Conservation (phyloP, 768 basidiomycete species). For the Rhizopogon rudus region DNA sequence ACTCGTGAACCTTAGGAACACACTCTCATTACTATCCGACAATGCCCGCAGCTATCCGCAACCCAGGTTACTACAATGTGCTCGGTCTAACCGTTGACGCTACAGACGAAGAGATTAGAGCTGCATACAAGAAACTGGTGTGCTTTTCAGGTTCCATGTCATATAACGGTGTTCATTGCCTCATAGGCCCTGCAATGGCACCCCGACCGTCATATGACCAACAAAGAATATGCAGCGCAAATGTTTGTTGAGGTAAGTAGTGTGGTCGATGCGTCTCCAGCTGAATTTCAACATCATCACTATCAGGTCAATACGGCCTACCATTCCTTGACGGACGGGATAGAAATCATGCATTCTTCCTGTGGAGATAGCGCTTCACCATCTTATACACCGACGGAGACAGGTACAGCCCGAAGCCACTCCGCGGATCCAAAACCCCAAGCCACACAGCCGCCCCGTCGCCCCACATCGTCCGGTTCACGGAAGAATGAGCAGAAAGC, state of each 20-base stretch:
- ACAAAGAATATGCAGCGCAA: constrained; percentile 48
- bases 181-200: constrained; percentile 60
- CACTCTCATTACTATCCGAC: constrained; percentile 12
- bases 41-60: constrained; percentile 19
- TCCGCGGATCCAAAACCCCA: constrained; percentile 14
- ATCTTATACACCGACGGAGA: constrained; percentile 13
- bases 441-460: constrained; percentile 22
- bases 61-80: constrained; percentile 31
- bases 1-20: constrained; percentile 2
- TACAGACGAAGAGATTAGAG: constrained; percentile 47
- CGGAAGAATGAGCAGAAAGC: constrained; percentile 17
- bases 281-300: background rate
- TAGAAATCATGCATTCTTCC: constrained; percentile 25
- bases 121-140: constrained; percentile 62
- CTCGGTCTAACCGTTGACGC: constrained; percentile 43
- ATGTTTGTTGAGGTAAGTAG: constrained; percentile 54
- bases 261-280: constrained; percentile 2
- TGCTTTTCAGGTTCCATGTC: constrained; percentile 18
- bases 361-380: constrained; percentile 23
- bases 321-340: constrained; percentile 44
- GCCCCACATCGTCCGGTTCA: constrained; percentile 27
- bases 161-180: constrained; percentile 14
- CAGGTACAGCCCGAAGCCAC: constrained; percentile 12
- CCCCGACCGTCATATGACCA: constrained; percentile 53
- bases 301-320: constrained; percentile 53